These are phyloP conservation scores for Tetrahymena thermophila DNA, from an alignment of 73 alveolate species.

Conservation along the genomic window DNA sequence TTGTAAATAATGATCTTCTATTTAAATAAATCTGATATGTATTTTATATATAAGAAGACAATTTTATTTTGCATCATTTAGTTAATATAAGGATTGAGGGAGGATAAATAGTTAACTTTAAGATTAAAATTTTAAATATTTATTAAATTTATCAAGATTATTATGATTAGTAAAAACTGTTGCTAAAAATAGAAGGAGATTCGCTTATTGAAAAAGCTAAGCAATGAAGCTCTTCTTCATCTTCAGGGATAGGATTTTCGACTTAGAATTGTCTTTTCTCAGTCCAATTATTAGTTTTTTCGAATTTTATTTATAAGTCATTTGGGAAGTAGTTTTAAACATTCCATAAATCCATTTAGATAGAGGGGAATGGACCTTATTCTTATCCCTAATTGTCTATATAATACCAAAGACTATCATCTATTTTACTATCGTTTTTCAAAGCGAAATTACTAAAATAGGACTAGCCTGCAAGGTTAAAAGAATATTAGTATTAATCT, in stretches of 20 bases:
- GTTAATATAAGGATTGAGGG: not conserved
- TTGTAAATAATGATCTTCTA: too few relatives aligned
- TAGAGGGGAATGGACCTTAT: not conserved
- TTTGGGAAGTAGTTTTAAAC: not conserved
- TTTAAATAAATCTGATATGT: too few relatives aligned
- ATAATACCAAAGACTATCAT: not conserved
- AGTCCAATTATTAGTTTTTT: not conserved
- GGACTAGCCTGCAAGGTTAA: not conserved
- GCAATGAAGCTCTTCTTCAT: not conserved
- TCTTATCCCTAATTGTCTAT: not conserved
- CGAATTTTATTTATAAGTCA: not conserved
- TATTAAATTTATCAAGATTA: not conserved
- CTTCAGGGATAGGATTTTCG: not conserved
- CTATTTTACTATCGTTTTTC: not conserved
- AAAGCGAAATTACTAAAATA: not conserved
- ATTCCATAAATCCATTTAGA: not conserved
- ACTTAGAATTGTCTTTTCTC: not conserved
- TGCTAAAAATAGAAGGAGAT: not conserved
- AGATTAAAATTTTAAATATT: not conserved
- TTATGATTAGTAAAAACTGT: not conserved
- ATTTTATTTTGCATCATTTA: too few relatives aligned
- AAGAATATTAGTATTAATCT: not conserved
- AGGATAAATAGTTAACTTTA: not conserved
- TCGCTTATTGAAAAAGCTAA: not conserved
- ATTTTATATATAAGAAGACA: not conserved